Evolutionary conservation across 2,329 filamentous ascomycete species (phyloP).

Genomic region (Aspergillus sp.): DNA sequence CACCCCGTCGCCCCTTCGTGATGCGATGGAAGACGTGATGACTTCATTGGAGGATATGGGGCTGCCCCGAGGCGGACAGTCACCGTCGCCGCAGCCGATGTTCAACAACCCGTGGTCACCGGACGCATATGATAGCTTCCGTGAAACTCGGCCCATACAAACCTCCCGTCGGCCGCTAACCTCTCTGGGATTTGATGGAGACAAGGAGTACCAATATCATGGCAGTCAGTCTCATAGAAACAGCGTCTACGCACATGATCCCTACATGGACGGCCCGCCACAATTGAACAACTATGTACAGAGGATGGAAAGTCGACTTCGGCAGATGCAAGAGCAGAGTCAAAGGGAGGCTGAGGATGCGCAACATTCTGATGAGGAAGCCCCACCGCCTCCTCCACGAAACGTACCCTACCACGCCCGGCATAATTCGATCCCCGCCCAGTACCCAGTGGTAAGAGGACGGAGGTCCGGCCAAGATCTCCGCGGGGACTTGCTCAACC

Average conservation of each 20-base stretch:
- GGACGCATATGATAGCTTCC: conserved; percentile 71
- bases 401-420: conserved; percentile 46
- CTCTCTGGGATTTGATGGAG: conserved; percentile 67
- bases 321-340: conserved; percentile 64
- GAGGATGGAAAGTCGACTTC: conserved; percentile 83
- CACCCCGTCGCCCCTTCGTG: conserved; percentile 87
- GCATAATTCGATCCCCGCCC: conserved; percentile 45
- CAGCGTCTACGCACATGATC: conserved; percentile 36
- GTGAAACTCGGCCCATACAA: conserved; percentile 34
- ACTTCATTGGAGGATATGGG: conserved; percentile 88
- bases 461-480: conserved; percentile 70
- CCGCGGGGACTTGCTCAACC: conserved; percentile 66
- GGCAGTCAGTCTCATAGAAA: conserved; percentile 58
- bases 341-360: conserved; percentile 51
- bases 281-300: conserved; percentile 85
- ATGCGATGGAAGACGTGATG: conserved; percentile 98
- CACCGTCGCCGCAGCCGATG: conserved; percentile 57
- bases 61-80: conserved; percentile 55
- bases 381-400: conserved; percentile 65
- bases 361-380: conserved; percentile 52
- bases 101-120: conserved; percentile 77
- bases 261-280: conserved; percentile 59
- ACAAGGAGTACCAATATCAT: conserved; percentile 56
- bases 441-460: conserved; percentile 39
- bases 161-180: conserved; percentile 64